A percentile compares a stretch with the other conserved stretches of the same genome.
These are phyloP conservation scores for Thelephora ganbajun DNA, from an alignment of 768 basidiomycete species.

Conservation along the genomic window DNA sequence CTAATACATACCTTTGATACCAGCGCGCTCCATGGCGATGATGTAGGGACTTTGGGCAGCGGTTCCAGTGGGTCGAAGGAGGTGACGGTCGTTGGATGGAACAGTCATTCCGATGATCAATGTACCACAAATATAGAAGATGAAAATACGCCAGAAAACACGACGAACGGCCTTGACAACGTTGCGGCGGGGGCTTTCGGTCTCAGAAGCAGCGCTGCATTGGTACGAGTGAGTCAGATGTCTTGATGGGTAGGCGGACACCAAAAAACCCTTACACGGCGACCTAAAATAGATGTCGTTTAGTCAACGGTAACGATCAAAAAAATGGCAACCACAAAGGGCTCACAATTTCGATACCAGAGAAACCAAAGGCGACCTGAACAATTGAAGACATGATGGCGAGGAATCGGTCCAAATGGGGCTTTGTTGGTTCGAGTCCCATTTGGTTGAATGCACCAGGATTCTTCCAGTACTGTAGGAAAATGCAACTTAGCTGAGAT, in stretches of 20 bases:
- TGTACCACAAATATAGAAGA: constrained; percentile 24
- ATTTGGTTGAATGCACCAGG: constrained; percentile 16
- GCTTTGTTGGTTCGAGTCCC: not conserved
- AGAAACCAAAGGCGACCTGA: not conserved
- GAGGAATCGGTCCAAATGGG: constrained; percentile 1
- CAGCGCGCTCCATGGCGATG: constrained; percentile 25
- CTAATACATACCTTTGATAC: constrained; percentile 23
- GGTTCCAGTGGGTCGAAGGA: not conserved
- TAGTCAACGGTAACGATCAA: too few relatives aligned
- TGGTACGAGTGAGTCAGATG: not conserved
- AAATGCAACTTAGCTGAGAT: not conserved
- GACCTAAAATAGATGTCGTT: not conserved
- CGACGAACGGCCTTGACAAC: constrained; percentile 30
- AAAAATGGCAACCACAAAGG: too few relatives aligned
- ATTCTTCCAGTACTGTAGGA: constrained; percentile 11
- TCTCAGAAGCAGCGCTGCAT: constrained; percentile 16
- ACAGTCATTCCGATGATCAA: constrained; percentile 26
- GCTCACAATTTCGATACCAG: not conserved
- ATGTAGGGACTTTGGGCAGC: constrained; percentile 24
- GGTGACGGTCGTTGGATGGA: constrained; percentile 15
- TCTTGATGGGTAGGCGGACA: not conserved
- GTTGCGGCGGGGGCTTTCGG: constrained; percentile 24
- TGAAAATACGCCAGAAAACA: constrained; percentile 32
- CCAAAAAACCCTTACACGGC: not conserved
- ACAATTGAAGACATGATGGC: not conserved